Evolutionary conservation across 1,284 basidiomycete species (phyloP).

Genomic region (Gomphus sp.): DNA sequence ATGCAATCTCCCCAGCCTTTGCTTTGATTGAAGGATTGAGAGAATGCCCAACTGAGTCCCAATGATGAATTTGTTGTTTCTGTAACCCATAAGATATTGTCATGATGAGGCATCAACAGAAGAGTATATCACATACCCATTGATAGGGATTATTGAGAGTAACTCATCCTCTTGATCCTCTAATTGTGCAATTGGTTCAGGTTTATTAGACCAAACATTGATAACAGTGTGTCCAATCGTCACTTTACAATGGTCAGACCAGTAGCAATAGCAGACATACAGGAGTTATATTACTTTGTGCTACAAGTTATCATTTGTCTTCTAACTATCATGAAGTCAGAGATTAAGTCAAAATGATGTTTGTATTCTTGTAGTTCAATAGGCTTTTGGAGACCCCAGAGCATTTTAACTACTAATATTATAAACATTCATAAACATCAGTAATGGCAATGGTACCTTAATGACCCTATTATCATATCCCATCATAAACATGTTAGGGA

Average conservation of each 20-base stretch:
- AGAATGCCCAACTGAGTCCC: slow-evolving; percentile 90
- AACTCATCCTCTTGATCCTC: slow-evolving; percentile 97
- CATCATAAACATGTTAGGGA: slow-evolving; percentile 65
- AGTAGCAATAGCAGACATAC: background rate
- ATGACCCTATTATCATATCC: slow-evolving; percentile 94
- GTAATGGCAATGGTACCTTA: slow-evolving; percentile 45
- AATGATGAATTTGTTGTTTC: slow-evolving; percentile 74
- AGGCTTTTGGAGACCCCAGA: slow-evolving; percentile 80
- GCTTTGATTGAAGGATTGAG: slow-evolving; percentile 79
- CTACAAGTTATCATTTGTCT: slow-evolving; percentile 77
- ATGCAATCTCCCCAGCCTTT: slow-evolving; percentile 90
- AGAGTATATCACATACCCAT: slow-evolving; percentile 41
- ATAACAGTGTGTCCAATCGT: slow-evolving; percentile 89
- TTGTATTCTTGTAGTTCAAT: slow-evolving; percentile 61
- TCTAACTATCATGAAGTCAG: slow-evolving; percentile 84
- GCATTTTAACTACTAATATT: slow-evolving; percentile 29
- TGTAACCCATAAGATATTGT: slow-evolving; percentile 20
- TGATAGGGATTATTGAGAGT: slow-evolving; percentile 76
- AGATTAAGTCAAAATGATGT: slow-evolving; percentile 95
- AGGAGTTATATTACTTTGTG: slow-evolving; percentile 50
- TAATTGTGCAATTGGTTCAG: slow-evolving; percentile 67
- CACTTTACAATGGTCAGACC: slow-evolving; percentile 35
- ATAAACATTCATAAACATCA: background rate
- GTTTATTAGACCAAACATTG: slow-evolving; percentile 74
- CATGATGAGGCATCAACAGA: background rate